Conservation (phyloP, 2,329 filamentous ascomycete species). For the Penicillium sp. region DNA sequence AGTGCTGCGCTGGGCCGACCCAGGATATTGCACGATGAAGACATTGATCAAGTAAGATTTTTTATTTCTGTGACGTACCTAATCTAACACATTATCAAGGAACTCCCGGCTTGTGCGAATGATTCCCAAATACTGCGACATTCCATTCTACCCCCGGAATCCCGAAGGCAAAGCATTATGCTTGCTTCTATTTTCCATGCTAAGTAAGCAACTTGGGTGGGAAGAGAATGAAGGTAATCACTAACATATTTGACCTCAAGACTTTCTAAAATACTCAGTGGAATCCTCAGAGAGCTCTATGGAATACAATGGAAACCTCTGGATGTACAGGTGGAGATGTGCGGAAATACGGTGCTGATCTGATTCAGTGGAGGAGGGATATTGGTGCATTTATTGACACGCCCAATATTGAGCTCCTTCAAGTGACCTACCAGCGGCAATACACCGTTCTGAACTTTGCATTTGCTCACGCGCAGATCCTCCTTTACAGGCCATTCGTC, state of each 20-base stretch:
- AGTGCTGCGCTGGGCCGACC: neutral
- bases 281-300: neutral
- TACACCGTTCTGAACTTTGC: slow-evolving; percentile 45
- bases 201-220: neutral
- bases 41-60: neutral
- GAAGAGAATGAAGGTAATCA: neutral
- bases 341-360: slow-evolving; percentile 24
- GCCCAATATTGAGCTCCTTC: slow-evolving; percentile 43
- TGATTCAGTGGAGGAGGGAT: slow-evolving; percentile 54
- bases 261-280: neutral
- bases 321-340: neutral
- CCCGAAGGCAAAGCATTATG: neutral
- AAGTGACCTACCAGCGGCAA: slow-evolving; percentile 57
- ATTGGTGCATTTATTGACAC: slow-evolving; percentile 44
- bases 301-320: neutral
- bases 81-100: neutral
- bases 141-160: neutral
- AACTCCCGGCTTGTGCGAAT: neutral
- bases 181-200: neutral
- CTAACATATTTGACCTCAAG: neutral
- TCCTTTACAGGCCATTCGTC: slow-evolving; percentile 17
- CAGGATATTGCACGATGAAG: neutral
- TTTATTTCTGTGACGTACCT: neutral
- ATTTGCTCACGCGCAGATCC: slow-evolving; percentile 43
- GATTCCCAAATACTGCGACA: neutral